Evolutionary conservation across 176 grass and related monocot species (phyloP), one percentile per base, ranked within the genome.

Genomic region (Urochloa ruziziensis): DNA sequence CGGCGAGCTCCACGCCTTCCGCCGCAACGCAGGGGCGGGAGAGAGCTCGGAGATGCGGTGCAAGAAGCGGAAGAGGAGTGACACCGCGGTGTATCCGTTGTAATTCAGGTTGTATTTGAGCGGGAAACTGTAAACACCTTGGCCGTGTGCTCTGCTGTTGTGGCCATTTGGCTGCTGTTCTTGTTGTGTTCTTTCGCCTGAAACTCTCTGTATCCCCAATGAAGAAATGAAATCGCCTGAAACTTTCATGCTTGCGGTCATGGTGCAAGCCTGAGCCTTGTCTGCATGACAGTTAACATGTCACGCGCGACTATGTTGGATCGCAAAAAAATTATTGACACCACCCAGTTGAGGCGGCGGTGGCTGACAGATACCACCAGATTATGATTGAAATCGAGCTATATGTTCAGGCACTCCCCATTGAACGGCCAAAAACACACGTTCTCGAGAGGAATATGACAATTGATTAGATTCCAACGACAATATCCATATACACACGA

Each of bases 1-100:
- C 53, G 32, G 33, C 54, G 84, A 86, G 75, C 75, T 86, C 67
- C 57, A 73, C 46, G 44, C 58, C 12, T 80, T 65, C 33, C 76
- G 57, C 51, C 29, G 51, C 62, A 11, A 14, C 27, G 62, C 67
- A 8, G 53, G 64, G n/a, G 65, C 14, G 34, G 54, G 3, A 11
- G 17, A 11, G 4, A 24, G 10, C 6, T 54, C 11, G 1, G 23
- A 70, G 65, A 60, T 17, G 53, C 40, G 15, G 10, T 30, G 32
- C 40, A 72, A 8, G 54, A 85, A 85, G 76, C 49, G 64, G 17
- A 68, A 32, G 73, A 70, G 42, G 66, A 62, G 40, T 4, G 34
- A 36, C 34, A 39, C 34, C 64, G 19, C 1, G 36, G 62, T 27
- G 62, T 58, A 8, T 10, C 53, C 61, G 61, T 14, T 61, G 58